Percentiles rank a stretch among this genome's conserved stretches.
Evolutionary conservation across 1,139 yeast genomes (phyloP).

Genomic region (Spathaspora jeffriesii): DNA sequence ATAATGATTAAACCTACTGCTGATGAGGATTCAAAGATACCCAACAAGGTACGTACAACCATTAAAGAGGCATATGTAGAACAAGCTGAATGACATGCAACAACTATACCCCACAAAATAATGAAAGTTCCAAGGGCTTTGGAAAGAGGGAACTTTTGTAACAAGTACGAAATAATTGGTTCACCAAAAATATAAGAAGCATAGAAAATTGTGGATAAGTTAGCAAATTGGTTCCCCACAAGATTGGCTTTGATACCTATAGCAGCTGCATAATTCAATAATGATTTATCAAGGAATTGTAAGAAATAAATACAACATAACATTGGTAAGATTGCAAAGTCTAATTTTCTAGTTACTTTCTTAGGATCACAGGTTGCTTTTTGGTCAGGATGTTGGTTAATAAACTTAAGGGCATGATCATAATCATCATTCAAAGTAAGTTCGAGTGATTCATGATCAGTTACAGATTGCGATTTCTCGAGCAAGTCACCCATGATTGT

Average conservation of each 20-base stretch:
- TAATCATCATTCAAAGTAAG: constrained; percentile 6
- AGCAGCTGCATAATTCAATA: constrained; percentile 49
- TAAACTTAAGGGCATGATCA: constrained; percentile 14
- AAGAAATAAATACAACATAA: constrained; percentile 41
- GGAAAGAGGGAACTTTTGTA: constrained; percentile 41
- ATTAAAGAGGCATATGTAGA: constrained; percentile 39
- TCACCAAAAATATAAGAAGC: constrained; percentile 50
- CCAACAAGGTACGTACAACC: constrained; percentile 42
- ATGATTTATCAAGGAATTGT: constrained; percentile 45
- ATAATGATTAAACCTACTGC: constrained; percentile 45
- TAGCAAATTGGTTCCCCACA: constrained; percentile 38
- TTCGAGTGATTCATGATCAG: constrained; percentile 5
- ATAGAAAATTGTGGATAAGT: constrained; percentile 43
- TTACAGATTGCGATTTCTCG: background rate
- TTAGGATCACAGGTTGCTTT: constrained; percentile 6
- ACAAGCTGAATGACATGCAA: constrained; percentile 34
- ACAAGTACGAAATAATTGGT: constrained; percentile 37
- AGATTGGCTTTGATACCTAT: constrained; percentile 46
- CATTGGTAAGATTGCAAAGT: constrained; percentile 29
- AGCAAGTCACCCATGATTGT: background rate
- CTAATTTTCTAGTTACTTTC: constrained; percentile 24
- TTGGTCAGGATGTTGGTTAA: constrained; percentile 9
- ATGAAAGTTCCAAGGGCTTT: constrained; percentile 38
- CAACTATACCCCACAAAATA: constrained; percentile 43
- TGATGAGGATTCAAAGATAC: constrained; percentile 42